phyloP scores from a whole-genome alignment of 768 basidiomycete species.

The Psilocybe sp. region DNA sequence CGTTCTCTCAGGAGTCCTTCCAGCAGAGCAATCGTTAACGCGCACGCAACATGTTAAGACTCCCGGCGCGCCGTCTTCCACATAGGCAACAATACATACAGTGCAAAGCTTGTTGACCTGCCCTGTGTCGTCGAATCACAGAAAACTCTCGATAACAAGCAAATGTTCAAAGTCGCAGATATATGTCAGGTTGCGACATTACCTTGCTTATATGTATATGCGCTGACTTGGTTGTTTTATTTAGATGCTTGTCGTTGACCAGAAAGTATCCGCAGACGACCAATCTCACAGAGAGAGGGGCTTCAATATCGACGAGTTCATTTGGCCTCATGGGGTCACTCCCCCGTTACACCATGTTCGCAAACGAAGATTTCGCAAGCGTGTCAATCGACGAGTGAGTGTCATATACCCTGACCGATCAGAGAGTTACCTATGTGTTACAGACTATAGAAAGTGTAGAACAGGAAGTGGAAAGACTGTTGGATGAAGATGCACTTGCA shows the following conservation, averaged over 20 bases:
- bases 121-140: conserved; percentile 94
- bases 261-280: conserved; percentile 71
- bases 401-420: too few relatives aligned
- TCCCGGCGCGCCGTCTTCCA: conserved; percentile 90
- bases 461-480: conserved; percentile 83
- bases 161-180: conserved; percentile 98
- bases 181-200: conserved; percentile 79
- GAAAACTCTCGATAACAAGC: conserved; percentile 93
- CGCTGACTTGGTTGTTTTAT: conserved; percentile 4
- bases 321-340: conserved; percentile 95
- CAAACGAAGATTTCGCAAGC: conserved; percentile 89
- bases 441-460: conserved; percentile 95
- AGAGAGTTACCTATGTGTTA: background rate
- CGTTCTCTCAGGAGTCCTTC: background rate
- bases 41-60: conserved; percentile 43
- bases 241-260: conserved; percentile 91
- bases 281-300: conserved; percentile 55
- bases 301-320: conserved; percentile 92
- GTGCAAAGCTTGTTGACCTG: conserved; percentile 93
- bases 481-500: conserved; percentile 78
- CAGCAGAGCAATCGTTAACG: too few relatives aligned
- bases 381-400: conserved; percentile 77
- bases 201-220: conserved; percentile 11
- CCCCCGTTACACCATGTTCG: conserved; percentile 89
- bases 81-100: conserved; percentile 74